Conservation (phyloP, 805 yeast species). For the Candida schatavii region DNA sequence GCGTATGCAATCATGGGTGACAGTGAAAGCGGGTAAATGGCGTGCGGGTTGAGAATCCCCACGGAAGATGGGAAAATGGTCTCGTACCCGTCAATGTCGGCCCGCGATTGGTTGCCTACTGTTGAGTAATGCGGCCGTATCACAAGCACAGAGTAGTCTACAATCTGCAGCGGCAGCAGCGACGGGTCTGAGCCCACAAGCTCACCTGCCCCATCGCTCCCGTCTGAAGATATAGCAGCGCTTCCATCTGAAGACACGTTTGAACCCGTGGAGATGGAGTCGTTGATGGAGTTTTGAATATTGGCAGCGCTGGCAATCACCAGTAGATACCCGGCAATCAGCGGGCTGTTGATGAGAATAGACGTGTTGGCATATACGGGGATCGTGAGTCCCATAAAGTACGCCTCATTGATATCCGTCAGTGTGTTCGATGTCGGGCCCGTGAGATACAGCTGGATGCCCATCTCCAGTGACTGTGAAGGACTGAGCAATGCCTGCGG, state of each 20-base stretch:
- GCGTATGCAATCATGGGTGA: conserved; percentile 29
- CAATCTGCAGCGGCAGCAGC: conserved; percentile 2
- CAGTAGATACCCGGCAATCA: conserved; percentile 69
- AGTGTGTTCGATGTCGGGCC: conserved; percentile 59
- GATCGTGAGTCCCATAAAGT: conserved; percentile 70
- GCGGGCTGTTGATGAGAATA: conserved; percentile 54
- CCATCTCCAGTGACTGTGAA: conserved; percentile 8
- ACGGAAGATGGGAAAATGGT: conserved; percentile 27
- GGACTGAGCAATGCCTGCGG: conserved; percentile 41
- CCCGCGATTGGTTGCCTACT: conserved; percentile 31
- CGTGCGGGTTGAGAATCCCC: conserved; percentile 16
- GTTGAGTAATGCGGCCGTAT: conserved; percentile 33
- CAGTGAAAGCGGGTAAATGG: conserved; percentile 22
- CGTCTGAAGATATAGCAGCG: neutral
- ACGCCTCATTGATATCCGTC: conserved; percentile 26
- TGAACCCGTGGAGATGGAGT: conserved; percentile 9
- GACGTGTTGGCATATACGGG: conserved; percentile 77
- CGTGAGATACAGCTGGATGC: conserved; percentile 36
- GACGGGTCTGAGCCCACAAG: neutral
- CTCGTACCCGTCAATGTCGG: conserved; percentile 46
- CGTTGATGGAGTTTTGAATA: conserved; percentile 28
- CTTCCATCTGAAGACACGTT: neutral
- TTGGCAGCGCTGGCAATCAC: conserved; percentile 40
- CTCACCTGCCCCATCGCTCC: conserved; percentile 5
- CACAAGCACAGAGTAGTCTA: conserved; percentile 31